Evolutionary conservation across 192 early-diverging fungal genomes (phyloP), one percentile per base, ranked within the genome.

Genomic region (Entophlyctis luteolus): DNA sequence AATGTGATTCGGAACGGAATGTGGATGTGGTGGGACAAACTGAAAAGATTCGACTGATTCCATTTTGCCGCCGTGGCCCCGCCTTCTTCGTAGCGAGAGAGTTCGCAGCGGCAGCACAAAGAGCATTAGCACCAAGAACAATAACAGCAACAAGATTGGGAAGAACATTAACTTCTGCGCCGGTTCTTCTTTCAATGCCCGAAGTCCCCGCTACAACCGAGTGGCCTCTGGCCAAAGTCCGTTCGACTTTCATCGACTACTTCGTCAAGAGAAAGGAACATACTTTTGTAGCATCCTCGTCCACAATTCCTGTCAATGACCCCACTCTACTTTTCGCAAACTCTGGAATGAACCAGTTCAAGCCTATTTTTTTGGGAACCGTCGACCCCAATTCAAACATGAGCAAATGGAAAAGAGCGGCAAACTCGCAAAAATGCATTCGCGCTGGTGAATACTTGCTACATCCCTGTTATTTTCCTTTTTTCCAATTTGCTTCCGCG

Each of bases 361-460:
- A 98, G 72, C 91, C 94, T 27, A 93, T 98, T 70, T 95, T 98
- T 77, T 86, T 91, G 77, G 96, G 94, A 67, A 93, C 91, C 16
- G 89, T 92, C 32, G 96, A 98, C 57, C 93, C 90, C n/a, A 89
- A 90, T 73, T 89, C 96, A 16, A 88, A 90, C 55, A 87, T 95
- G 71, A 91, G 88, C 65, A 95, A 90, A 75, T 86, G 94, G 55
- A 89, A 83, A 34, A 86, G 94, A 62, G 94, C 93, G n/a, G 88
- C 86, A 69, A 96, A 98, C 84, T 90, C 89, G 37, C 96, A 98
- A 84, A 97, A 97, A 79, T 98, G 96, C 81, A 97, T 98, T 73
- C 89, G 96, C 75, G 96, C 96, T 18, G 96, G 95, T 91, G 81
- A 42, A 42, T 12, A n/a, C 39, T 42, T 42, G 39, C n/a, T n/a